Conservation (phyloP, 345 rosid genomes). For the Populus euphratica region DNA sequence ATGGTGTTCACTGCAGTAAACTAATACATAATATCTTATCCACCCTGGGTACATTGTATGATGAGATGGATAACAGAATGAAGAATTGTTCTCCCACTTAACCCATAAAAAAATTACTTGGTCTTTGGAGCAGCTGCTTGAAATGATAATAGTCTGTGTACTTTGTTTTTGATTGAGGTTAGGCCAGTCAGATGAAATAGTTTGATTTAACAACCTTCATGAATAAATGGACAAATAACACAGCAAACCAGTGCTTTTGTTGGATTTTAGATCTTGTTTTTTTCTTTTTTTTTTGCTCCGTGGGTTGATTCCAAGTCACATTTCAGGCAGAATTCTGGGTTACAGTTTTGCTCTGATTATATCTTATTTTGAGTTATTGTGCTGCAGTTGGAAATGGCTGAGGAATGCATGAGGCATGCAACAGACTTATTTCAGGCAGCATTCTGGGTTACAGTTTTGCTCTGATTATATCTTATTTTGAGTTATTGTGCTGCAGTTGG, state of each 20-base stretch:
- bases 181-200: not conserved
- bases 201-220: not conserved
- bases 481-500: conserved; percentile 59
- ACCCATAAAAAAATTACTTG: not conserved
- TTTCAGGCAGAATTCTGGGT: not conserved
- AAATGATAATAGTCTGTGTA: not conserved
- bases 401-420: conserved; percentile 90
- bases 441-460: not conserved
- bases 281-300: not conserved
- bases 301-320: not conserved
- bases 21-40: not conserved
- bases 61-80: not conserved
- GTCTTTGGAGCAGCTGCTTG: not conserved
- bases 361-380: conserved; percentile 16
- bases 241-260: not conserved
- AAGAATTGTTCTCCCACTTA: not conserved
- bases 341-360: not conserved
- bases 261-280: not conserved
- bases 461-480: conserved; percentile 3
- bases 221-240: not conserved
- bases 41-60: not conserved
- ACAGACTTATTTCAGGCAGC: conserved; percentile 34
- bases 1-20: not conserved
- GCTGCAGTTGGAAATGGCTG: conserved; percentile 94
- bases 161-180: not conserved